phyloP scores from a whole-genome alignment of 2,329 filamentous ascomycete genomes.

The Xylariaceae sp. region DNA sequence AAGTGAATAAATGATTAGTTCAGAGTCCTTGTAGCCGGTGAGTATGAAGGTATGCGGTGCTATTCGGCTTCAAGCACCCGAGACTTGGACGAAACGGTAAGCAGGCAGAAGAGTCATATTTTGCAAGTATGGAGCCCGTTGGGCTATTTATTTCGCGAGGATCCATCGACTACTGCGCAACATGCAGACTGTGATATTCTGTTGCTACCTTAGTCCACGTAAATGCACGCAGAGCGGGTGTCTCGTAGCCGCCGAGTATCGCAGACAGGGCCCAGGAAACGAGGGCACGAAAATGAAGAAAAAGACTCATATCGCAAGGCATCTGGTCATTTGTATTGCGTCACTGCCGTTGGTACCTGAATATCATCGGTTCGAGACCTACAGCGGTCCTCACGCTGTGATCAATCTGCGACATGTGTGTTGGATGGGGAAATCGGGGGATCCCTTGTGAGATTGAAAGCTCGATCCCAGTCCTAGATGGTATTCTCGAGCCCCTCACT shows the following conservation, averaged over 20 bases:
- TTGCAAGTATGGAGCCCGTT: background rate
- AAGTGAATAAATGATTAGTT: too few species aligned
- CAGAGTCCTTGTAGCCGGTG: background rate
- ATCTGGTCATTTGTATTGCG: too few species aligned
- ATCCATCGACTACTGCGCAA: slow-evolving; percentile 17
- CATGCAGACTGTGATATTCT: slow-evolving; percentile 20
- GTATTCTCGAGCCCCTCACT: background rate
- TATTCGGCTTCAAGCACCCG: background rate
- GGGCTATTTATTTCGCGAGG: background rate
- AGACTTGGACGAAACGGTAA: too few species aligned
- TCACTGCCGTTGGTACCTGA: background rate
- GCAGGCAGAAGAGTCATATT: slow-evolving; percentile 1
- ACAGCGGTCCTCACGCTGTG: background rate
- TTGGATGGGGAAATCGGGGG: background rate
- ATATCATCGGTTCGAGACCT: background rate
- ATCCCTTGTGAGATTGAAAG: background rate
- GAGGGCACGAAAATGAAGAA: background rate
- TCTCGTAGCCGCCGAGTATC: slow-evolving; percentile 2
- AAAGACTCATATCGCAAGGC: too few species aligned
- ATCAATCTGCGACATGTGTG: background rate
- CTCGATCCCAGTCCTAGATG: background rate
- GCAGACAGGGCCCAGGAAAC: background rate
- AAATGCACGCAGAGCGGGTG: slow-evolving; percentile 16
- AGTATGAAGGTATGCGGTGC: background rate
- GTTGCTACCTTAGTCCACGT: slow-evolving; percentile 18